A percentile compares a stretch with the other conserved stretches of the same genome.
Evolutionary conservation across 352 stramenopile species (phyloP).

Genomic region (Globisporangium radiosum): DNA sequence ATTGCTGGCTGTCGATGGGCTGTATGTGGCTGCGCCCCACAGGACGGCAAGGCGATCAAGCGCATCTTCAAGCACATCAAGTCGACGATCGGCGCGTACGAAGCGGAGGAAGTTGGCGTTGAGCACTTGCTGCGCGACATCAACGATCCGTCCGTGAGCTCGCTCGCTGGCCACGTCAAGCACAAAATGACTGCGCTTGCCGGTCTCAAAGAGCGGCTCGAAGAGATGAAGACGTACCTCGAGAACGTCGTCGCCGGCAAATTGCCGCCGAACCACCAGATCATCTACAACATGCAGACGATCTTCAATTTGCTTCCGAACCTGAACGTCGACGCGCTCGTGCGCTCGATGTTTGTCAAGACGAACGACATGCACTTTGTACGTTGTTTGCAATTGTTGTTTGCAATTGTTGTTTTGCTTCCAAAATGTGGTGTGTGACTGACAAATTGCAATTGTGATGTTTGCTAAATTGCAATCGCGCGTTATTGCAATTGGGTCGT

Average conservation of each 20-base stretch:
- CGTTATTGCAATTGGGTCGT: background rate
- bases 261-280: conserved; percentile 83
- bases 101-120: conserved; percentile 95
- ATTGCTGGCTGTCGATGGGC: too few species aligned
- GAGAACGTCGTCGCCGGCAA: conserved; percentile 86
- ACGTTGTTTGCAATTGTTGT: conserved; percentile 18
- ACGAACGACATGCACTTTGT: conserved; percentile 99
- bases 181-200: conserved; percentile 96
- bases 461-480: background rate
- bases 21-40: background rate
- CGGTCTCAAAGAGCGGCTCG: conserved; percentile 91
- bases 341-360: conserved; percentile 97
- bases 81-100: conserved; percentile 93
- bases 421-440: background rate
- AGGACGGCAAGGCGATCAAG: conserved; percentile 93
- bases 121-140: conserved; percentile 99
- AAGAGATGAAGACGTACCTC: conserved; percentile 98
- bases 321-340: conserved; percentile 96
- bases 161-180: conserved; percentile 97
- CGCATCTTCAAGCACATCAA: conserved; percentile 98
- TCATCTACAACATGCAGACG: conserved; percentile 99
- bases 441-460: background rate
- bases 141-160: conserved; percentile 98
- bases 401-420: too few species aligned
- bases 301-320: conserved; percentile 99